Evolutionary conservation across 2,329 filamentous ascomycete genomes (phyloP).

Genomic region (Hyphodiscus sp.): DNA sequence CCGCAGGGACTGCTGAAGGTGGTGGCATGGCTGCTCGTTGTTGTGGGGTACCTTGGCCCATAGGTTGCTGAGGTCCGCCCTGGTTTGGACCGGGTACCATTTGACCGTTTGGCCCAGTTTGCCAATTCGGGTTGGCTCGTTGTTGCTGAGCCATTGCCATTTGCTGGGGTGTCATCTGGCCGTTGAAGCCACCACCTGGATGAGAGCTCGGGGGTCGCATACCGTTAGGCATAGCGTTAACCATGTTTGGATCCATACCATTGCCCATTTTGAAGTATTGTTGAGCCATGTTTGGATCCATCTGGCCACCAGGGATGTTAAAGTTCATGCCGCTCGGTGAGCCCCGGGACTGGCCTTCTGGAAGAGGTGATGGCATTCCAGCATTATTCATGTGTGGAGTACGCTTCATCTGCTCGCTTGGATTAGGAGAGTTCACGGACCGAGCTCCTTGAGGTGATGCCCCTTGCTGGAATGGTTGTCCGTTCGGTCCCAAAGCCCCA

Average conservation of each 20-base stretch:
- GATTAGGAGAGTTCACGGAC: constrained; percentile 68
- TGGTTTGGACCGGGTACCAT: constrained; percentile 41
- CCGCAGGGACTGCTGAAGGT: constrained; percentile 48
- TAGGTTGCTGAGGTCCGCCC: constrained; percentile 30
- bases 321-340: constrained; percentile 62
- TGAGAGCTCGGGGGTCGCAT: constrained; percentile 67
- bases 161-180: constrained; percentile 48
- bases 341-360: constrained; percentile 61
- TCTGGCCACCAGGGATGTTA: constrained; percentile 46
- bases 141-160: constrained; percentile 43
- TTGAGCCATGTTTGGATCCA: constrained; percentile 54
- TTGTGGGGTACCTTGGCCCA: constrained; percentile 54
- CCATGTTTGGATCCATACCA: constrained; percentile 47
- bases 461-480: constrained; percentile 58
- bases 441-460: constrained; percentile 62
- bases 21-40: constrained; percentile 63
- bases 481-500: constrained; percentile 49
- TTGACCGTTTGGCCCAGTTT: constrained; percentile 32
- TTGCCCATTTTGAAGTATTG: constrained; percentile 52
- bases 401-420: constrained; percentile 72
- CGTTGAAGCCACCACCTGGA: constrained; percentile 47
- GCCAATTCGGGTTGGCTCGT: constrained; percentile 24
- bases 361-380: constrained; percentile 64
- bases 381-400: constrained; percentile 67
- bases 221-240: constrained; percentile 52